Base-by-base conservation (phyloP, 2,329 filamentous ascomycete genomes). In the Alternaria gansuensis region DNA sequence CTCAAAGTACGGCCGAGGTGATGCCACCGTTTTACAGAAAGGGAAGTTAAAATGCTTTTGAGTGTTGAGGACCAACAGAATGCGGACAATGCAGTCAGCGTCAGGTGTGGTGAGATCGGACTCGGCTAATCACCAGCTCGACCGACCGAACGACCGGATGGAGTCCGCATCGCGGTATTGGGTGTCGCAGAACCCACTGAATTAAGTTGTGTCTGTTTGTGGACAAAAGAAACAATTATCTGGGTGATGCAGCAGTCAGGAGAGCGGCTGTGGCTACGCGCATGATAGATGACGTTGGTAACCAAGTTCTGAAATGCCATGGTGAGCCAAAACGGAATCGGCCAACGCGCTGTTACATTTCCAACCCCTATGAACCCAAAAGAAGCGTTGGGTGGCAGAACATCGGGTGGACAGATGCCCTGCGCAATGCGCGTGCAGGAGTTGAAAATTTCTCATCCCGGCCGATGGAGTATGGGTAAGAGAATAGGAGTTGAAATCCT, bases 211-310 rank as follows among this genome's bases (percentile, higher is more conserved):
- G 14, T 17, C 13, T 43, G 41, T 26, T 40, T 9, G 29, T 11
- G 41, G 51, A 26, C 53, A 58, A 58, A 54, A 54, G 31, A 58
- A 58, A 49, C 29, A 41, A 55, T 17, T 21, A 41, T 39, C 17
- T 23, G 43, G 8, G 45, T 44, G 14, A 28, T 29, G 55, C 44
- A 39, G n/a, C 31, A 41, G 24, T 53, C 40, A 48, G 50, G 34
- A 44, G 39, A 43, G 21, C 9, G 36, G 29, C 33, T 31, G 44
- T 23, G 21, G 26, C 11, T 37, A 26, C 21, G 33, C 26, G 29
- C 46, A 51, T 34, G 39, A 41, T 21, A 23, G 33, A 58, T 58
- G 55, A 54, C 55, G 55, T 49, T 31, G 31, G 14, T 7, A 31
- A 29, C 24, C 23, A 48, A 17, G 45, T 54, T 43, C 34, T 31